Percentiles rank a stretch among this genome's conserved stretches.
Conservation (phyloP, 2,329 filamentous ascomycete species). For the Albifimbria verrucaria region DNA sequence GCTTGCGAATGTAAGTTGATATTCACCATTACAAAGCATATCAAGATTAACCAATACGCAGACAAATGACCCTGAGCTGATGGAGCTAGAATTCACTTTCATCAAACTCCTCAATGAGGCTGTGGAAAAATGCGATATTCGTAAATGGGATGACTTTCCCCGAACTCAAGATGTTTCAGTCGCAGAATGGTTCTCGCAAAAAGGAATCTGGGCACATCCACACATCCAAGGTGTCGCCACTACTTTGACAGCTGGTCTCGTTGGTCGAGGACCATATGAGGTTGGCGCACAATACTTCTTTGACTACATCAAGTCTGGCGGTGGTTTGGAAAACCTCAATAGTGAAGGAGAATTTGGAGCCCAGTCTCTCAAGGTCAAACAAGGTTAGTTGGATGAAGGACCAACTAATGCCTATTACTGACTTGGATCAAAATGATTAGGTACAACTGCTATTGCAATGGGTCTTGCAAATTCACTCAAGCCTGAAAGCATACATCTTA, state of each 20-base stretch:
- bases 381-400: too few relatives aligned
- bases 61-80: background rate
- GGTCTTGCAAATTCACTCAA: slow-evolving; percentile 11
- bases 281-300: slow-evolving; percentile 11
- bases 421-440: background rate
- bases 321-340: slow-evolving; percentile 4
- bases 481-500: slow-evolving; percentile 9
- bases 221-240: background rate
- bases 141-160: background rate
- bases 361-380: slow-evolving; percentile 9
- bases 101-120: background rate
- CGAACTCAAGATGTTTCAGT: background rate
- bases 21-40: background rate
- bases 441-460: slow-evolving; percentile 3
- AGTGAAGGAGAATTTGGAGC: slow-evolving; percentile 7
- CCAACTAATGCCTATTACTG: background rate
- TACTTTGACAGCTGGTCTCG: background rate
- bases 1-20: background rate
- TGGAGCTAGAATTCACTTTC: background rate
- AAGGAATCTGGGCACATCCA: background rate
- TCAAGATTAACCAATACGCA: background rate
- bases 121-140: background rate
- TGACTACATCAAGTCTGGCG: slow-evolving; percentile 14
- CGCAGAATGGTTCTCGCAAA: background rate
- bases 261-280: slow-evolving; percentile 10